Evolutionary conservation across 768 basidiomycete genomes (phyloP).

Genomic region (Phaeolepiota aurea): DNA sequence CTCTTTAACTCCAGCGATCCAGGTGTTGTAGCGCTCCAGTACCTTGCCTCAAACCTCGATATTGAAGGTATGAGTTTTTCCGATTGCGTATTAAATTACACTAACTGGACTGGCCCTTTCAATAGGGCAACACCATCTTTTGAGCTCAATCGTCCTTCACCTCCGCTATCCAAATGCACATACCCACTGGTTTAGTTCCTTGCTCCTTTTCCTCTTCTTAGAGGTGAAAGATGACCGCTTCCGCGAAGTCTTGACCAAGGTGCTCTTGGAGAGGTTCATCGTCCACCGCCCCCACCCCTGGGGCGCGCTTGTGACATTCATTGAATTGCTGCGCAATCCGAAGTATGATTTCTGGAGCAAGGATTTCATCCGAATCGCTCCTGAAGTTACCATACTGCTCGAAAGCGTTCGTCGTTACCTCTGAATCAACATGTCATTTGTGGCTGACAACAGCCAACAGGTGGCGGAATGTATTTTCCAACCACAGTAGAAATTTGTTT

Average conservation of each 20-base stretch:
- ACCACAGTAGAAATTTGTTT: slow-evolving; percentile 62
- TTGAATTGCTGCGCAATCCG: slow-evolving; percentile 84
- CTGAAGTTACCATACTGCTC: slow-evolving; percentile 78
- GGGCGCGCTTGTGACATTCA: slow-evolving; percentile 91
- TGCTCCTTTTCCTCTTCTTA: slow-evolving; percentile 80
- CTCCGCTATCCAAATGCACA: slow-evolving; percentile 97
- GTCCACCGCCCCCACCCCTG: slow-evolving; percentile 95
- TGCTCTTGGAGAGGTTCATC: slow-evolving; percentile 89
- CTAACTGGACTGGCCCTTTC: no score
- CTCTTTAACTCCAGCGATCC: slow-evolving; percentile 78
- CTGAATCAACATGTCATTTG: slow-evolving; percentile 5
- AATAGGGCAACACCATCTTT: slow-evolving; percentile 90
- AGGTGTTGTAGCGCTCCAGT: slow-evolving; percentile 78
- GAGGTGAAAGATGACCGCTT: slow-evolving; percentile 73
- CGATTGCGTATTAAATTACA: no score
- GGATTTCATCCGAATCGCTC: slow-evolving; percentile 76
- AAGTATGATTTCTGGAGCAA: slow-evolving; percentile 91
- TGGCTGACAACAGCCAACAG: slow-evolving; percentile 24
- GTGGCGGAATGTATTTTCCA: slow-evolving; percentile 74
- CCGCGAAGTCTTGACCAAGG: slow-evolving; percentile 78
- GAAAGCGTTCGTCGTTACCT: slow-evolving; percentile 56
- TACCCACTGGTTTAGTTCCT: slow-evolving; percentile 95
- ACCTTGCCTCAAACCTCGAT: slow-evolving; percentile 77
- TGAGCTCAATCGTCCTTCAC: slow-evolving; percentile 90
- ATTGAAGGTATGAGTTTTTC: slow-evolving; percentile 76